Evolutionary conservation across 129 eudicot genomes (phyloP).

Genomic region (Arctium minus): DNA sequence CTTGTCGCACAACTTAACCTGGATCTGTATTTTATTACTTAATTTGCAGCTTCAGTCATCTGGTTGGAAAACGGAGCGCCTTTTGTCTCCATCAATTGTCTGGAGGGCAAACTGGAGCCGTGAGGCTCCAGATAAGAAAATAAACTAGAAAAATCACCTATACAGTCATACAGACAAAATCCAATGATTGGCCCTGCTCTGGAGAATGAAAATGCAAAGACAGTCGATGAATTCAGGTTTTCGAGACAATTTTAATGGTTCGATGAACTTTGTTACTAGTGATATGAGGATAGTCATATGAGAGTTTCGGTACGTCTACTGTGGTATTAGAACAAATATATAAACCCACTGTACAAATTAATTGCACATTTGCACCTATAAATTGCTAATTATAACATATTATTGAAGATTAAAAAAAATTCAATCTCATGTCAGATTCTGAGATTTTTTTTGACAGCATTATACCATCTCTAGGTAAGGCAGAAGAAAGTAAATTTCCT

Average conservation of each 20-base stretch:
- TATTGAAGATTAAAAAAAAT: not conserved
- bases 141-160: constrained; percentile 33
- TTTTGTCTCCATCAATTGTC: constrained; percentile 70
- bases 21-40: not conserved
- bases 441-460: not conserved
- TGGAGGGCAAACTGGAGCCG: constrained; percentile 88
- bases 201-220: not conserved
- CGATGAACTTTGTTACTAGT: not conserved
- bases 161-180: not conserved
- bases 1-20: not conserved
- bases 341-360: not conserved
- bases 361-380: not conserved
- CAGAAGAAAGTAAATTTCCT: not conserved
- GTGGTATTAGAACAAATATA: not conserved
- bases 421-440: not conserved
- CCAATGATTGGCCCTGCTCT: not conserved
- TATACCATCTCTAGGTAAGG: not conserved
- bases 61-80: constrained; percentile 91
- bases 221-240: not conserved
- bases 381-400: not conserved
- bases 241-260: constrained; percentile 2
- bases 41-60: constrained; percentile 69
- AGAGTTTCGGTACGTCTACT: not conserved
- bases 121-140: constrained; percentile 40
- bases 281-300: constrained; percentile 4